Evolutionary conservation across 2,329 filamentous ascomycete species (phyloP).

Genomic region (Fusarium sp.): DNA sequence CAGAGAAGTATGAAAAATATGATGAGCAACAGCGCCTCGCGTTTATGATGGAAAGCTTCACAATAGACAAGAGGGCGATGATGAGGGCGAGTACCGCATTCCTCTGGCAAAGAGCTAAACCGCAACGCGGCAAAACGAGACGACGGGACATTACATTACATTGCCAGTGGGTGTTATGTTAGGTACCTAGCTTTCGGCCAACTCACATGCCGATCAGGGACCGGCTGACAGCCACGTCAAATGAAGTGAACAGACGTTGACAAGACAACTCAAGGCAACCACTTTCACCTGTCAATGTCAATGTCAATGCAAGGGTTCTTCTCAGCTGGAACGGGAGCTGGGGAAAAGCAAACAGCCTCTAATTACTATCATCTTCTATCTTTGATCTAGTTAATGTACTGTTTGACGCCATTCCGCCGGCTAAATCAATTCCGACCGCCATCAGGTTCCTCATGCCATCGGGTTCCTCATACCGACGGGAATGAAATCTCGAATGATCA

Average conservation of each 20-base stretch:
- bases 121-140: conserved; percentile 1
- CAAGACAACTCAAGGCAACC: conserved; percentile 3
- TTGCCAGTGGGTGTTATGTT: background rate
- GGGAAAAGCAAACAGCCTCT: conserved; percentile 16
- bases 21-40: background rate
- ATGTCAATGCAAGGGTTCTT: too few species aligned
- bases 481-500: conserved; percentile 13
- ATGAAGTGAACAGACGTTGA: conserved; percentile 8
- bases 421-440: background rate
- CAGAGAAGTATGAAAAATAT: background rate
- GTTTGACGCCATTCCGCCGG: background rate
- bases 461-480: too few species aligned
- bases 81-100: conserved; percentile 19
- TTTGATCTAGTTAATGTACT: background rate
- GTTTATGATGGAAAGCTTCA: conserved; percentile 9
- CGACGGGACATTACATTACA: too few species aligned
- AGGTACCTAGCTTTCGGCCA: conserved; percentile 6
- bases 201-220: conserved; percentile 14
- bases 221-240: conserved; percentile 13
- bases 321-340: background rate
- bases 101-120: conserved; percentile 18
- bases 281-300: background rate
- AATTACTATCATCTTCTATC: too few species aligned
- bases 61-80: background rate
- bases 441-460: too few species aligned